phyloP scores from a whole-genome alignment of 2,329 filamentous ascomycete species.

The Cladobotryum protrusum region DNA sequence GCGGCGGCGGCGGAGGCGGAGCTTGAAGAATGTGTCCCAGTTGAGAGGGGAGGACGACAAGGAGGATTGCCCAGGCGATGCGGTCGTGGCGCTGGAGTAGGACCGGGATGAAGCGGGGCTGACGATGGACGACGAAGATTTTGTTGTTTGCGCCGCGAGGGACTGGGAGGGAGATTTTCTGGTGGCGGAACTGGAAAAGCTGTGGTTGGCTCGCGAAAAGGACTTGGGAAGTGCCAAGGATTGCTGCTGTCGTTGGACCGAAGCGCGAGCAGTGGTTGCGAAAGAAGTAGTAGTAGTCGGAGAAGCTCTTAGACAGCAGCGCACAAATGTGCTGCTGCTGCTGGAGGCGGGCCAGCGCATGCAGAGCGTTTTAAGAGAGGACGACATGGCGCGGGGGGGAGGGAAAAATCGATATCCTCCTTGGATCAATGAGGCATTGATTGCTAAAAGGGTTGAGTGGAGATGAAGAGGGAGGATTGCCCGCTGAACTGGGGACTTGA shows the following conservation, averaged over 20 bases:
- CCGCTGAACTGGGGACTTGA: background rate
- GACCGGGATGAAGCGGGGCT: conserved; percentile 11
- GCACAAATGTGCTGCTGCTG: conserved; percentile 15
- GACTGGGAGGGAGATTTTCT: conserved; percentile 3
- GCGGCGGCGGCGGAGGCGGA: conserved; percentile 77
- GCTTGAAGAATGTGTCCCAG: conserved; percentile 90
- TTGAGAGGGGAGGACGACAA: conserved; percentile 41
- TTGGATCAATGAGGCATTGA: background rate
- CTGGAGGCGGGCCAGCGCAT: conserved; percentile 24
- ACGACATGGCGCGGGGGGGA: conserved; percentile 20
- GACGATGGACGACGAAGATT: background rate
- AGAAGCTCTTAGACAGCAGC: conserved; percentile 23
- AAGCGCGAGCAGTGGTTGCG: conserved; percentile 20
- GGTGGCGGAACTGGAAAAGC: background rate
- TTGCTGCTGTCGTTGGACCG: conserved; percentile 15
- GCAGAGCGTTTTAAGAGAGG: conserved; percentile 26
- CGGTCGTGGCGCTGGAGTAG: conserved; percentile 13
- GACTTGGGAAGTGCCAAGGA: background rate
- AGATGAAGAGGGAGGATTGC: background rate
- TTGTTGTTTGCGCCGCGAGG: conserved; percentile 4
- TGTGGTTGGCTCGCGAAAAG: conserved; percentile 4
- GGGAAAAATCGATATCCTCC: background rate
- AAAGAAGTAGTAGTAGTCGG: too few species aligned
- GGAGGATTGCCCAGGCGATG: background rate
- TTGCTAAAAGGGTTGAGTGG: background rate